These are phyloP conservation scores for Globisporangium orthogonon DNA, from an alignment of 352 stramenopile genomes.

Conservation along the genomic window DNA sequence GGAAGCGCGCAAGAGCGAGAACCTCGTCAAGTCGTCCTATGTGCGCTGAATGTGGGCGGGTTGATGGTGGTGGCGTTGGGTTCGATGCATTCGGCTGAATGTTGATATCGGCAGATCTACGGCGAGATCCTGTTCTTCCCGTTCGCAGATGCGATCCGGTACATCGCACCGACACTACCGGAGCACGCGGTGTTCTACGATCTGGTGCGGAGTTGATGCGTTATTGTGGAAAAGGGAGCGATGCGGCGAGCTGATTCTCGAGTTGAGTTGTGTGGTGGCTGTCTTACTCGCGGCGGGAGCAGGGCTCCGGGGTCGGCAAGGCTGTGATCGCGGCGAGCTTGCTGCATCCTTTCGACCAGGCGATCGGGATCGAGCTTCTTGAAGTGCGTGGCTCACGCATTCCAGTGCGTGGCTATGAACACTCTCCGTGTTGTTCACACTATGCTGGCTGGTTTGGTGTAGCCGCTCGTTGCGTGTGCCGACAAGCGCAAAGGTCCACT, in stretches of 20 bases:
- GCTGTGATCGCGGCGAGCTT: constrained; percentile 73
- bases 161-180: constrained; percentile 48
- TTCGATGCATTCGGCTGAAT: too few species aligned
- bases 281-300: not conserved
- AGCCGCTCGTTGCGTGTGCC: constrained; percentile 69
- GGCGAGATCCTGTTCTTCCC: constrained; percentile 84
- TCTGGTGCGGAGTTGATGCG: constrained; percentile 28
- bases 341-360: constrained; percentile 77
- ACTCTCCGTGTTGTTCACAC: not conserved
- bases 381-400: constrained; percentile 22
- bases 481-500: constrained; percentile 64
- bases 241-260: not conserved
- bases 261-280: not conserved
- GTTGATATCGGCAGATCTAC: constrained; percentile 43
- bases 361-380: constrained; percentile 76
- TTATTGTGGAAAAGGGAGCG: not conserved
- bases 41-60: constrained; percentile 20
- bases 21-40: constrained; percentile 75
- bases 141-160: constrained; percentile 70
- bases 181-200: constrained; percentile 81
- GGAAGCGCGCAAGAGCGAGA: constrained; percentile 70
- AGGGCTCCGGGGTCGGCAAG: constrained; percentile 81
- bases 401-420: not conserved
- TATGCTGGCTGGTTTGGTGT: not conserved
- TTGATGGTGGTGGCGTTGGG: not conserved